Conservation (phyloP, 1,139 yeast species). For the Pichia sp. region DNA sequence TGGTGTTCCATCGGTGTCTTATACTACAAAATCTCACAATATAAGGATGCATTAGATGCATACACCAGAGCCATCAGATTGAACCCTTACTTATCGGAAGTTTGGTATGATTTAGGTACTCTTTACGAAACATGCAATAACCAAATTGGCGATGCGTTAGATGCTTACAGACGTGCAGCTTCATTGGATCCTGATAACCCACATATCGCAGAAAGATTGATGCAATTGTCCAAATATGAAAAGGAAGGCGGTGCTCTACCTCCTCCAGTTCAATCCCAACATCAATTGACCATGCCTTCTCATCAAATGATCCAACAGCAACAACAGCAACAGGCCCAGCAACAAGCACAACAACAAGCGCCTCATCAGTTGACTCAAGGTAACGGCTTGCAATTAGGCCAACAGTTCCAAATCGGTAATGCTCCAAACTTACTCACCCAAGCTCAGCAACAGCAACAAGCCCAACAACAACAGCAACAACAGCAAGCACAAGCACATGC, state of each 20-base stretch:
- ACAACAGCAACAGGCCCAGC: constrained; percentile 31
- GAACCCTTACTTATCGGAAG: constrained; percentile 95
- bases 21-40: constrained; percentile 93
- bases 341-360: constrained; percentile 28
- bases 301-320: constrained; percentile 34
- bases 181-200: constrained; percentile 93
- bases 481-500: constrained; percentile 6
- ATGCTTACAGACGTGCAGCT: constrained; percentile 96
- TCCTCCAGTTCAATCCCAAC: constrained; percentile 58
- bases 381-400: constrained; percentile 25
- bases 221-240: constrained; percentile 75
- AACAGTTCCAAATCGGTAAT: constrained; percentile 26
- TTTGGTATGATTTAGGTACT: constrained; percentile 98
- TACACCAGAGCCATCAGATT: constrained; percentile 94
- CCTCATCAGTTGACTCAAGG: constrained; percentile 16
- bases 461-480: constrained; percentile 2
- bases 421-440: constrained; percentile 6
- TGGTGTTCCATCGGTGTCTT: constrained; percentile 99
- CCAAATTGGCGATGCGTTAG: constrained; percentile 91
- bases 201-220: constrained; percentile 89
- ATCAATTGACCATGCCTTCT: constrained; percentile 34
- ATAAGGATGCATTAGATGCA: constrained; percentile 95
- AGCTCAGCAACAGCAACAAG: constrained; percentile 10
- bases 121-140: constrained; percentile 96
- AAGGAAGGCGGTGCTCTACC: constrained; percentile 72